Evolutionary conservation across 495 filamentous ascomycete species (phyloP).

Genomic region (Pseudomonodictys pantanalensis): DNA sequence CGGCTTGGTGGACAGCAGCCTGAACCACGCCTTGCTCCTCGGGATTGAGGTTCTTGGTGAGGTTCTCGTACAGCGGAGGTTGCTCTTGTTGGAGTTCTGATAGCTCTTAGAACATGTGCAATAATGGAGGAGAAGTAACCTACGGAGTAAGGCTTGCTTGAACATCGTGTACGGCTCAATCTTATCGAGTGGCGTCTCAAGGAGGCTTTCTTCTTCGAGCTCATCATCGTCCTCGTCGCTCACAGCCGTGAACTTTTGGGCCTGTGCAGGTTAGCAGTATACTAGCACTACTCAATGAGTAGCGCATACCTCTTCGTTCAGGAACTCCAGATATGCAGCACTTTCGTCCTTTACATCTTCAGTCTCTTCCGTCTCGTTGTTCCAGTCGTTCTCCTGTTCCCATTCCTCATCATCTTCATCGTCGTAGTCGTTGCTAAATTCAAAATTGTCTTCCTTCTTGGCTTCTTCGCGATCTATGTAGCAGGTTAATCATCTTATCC

Average conservation of each 20-base stretch:
- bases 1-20: conserved; percentile 76
- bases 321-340: conserved; percentile 90
- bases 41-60: conserved; percentile 72
- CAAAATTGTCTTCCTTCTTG: conserved; percentile 82
- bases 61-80: conserved; percentile 76
- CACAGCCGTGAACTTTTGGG: conserved; percentile 72
- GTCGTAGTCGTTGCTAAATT: conserved; percentile 55
- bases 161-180: conserved; percentile 91
- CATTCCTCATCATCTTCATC: conserved; percentile 73
- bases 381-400: conserved; percentile 68
- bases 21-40: conserved; percentile 83
- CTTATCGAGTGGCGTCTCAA: conserved; percentile 92
- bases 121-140: conserved; percentile 30
- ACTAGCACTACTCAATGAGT: not conserved
- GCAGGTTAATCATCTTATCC: conserved; percentile 30
- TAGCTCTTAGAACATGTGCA: conserved; percentile 22
- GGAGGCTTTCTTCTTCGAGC: conserved; percentile 83
- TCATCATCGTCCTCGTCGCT: conserved; percentile 81
- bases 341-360: conserved; percentile 85
- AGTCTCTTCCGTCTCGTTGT: conserved; percentile 52
- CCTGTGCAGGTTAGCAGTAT: conserved; percentile 50
- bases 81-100: conserved; percentile 85
- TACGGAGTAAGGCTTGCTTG: conserved; percentile 76
- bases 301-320: conserved; percentile 74
- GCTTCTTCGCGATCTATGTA: conserved; percentile 77